Evolutionary conservation across 2,329 filamentous ascomycete genomes (phyloP), one percentile per base, ranked within the genome.

Genomic region (Plectosphaerella plurivora): DNA sequence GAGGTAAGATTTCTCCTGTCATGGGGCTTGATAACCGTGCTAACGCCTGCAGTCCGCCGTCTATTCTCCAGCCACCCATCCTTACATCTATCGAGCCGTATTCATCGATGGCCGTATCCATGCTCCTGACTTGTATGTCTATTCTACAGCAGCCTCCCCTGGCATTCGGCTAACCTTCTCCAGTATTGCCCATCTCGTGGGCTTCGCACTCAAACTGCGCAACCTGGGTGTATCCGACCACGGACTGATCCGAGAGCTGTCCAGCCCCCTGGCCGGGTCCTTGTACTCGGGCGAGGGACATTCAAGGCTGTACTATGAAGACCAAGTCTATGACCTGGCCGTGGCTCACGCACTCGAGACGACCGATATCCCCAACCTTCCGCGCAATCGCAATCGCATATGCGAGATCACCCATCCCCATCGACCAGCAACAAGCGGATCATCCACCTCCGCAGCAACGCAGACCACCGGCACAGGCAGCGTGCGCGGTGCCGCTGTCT

Each of bases 191-290:
- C 90, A 96, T 63, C 82, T 99, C 2, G 87, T 99, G 45, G 92
- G 91, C 46, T 97, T 99, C 66, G 88, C 89, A 0, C 82, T 97
- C 58, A 97, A 97, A 64, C 79, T 99, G 10, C 89, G 94, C 51
- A 99, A 99, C 65, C 81, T 97, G 1, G 94, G 94, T 35, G 81
- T 97, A 22, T 87, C 89, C 2, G 94, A 99, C 66, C 94, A 99
- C 66, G 93, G 93, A 5, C 81, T 99, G 7, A 87, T 99, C 58
- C 86, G 91, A 47, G 94, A 99, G 68, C 78, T 99, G 11, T 95
- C 90, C 2, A 79, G 87, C 1, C 91, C 94, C 2, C 79, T 99
- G 2, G 94, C 94, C 1, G 94, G 94, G 24, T 95, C 89, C 52
- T 77, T 99, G 0, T 97, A 97, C 63, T 85, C 86, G 9, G 94